Base-by-base conservation (phyloP, 129 eudicot genomes). In the Glebionis coronaria region DNA sequence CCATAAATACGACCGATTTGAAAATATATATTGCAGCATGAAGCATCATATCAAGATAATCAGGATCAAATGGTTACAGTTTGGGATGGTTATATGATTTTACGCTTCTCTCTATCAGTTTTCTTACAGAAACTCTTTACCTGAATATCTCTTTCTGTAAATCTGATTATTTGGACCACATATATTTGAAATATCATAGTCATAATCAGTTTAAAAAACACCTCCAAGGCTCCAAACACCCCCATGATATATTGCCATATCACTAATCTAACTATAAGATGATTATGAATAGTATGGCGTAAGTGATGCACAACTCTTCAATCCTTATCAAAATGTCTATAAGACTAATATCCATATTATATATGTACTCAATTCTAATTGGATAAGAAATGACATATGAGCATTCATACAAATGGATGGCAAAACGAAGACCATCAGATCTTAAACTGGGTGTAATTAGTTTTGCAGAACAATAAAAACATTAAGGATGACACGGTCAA, bases 151-250 rank as follows among this genome's bases (percentile, higher is more conserved):
- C 42, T 61, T 15, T 12, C 14, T 14, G 21, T 21, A 29, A 59
- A 61, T 38, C 6, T 31, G 4, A 19, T 58, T 27, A 28, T 28
- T 27, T 28, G 28, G 44, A 28, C 44, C 29, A 38, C 15, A 28
- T 25, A 5, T 58, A 28, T 19, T 28, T 0, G 7, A 35, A 35
- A 35, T 35, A 27, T 28, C 2, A 18, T 29, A 60, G 16, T 7
- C 12, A 59, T 29, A 29, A 29, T 61, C 67, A 18, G 20, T 5
- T 42, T 18, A 11, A 62, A n/a, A 42, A 21, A 20, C 52, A 42
- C 52, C 44, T 62, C 67, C 67, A 62, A 62, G 19, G 31, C 44
- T 62, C 67, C 67, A 62, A 62, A 28, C 31, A 62, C 52, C 67
- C 19, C 52, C 52, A 9, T 38, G 12, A 45, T 44, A 45, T 21